A percentile compares a stretch with the other conserved stretches of the same genome.
These are phyloP conservation scores for Quercus tomentella DNA, from an alignment of 331 rosid species.

Conservation along the genomic window DNA sequence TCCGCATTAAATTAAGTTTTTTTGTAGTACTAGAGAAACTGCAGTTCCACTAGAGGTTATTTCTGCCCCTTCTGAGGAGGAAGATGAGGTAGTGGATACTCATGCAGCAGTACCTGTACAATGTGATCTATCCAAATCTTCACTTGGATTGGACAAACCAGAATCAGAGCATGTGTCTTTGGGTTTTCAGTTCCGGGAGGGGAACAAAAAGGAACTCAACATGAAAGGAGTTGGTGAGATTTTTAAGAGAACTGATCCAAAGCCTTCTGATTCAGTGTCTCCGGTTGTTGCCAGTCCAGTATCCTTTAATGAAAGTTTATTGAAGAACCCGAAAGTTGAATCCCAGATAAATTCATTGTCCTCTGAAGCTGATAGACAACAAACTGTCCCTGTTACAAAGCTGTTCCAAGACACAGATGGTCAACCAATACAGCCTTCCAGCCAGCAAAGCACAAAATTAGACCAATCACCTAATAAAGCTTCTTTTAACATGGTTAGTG, in stretches of 20 bases:
- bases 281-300: slow-evolving; percentile 13
- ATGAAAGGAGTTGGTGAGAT: slow-evolving; percentile 12
- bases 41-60: slow-evolving; percentile 35
- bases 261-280: slow-evolving; percentile 31
- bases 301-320: slow-evolving; percentile 14
- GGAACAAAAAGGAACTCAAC: slow-evolving; percentile 25
- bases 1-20: slow-evolving; percentile 13
- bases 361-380: slow-evolving; percentile 27
- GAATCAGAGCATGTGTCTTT: slow-evolving; percentile 29
- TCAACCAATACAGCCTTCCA: slow-evolving; percentile 17
- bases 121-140: slow-evolving; percentile 18
- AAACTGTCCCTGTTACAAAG: slow-evolving; percentile 19
- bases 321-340: slow-evolving; percentile 29
- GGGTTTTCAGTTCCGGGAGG: slow-evolving; percentile 18
- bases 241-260: slow-evolving; percentile 26
- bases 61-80: slow-evolving; percentile 40
- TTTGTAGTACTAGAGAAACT: slow-evolving; percentile 43
- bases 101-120: slow-evolving; percentile 21
- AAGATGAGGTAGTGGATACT: slow-evolving; percentile 21
- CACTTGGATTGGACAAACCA: slow-evolving; percentile 24
- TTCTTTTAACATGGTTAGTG: slow-evolving; percentile 13
- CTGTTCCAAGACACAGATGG: slow-evolving; percentile 1
- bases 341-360: slow-evolving; percentile 22
- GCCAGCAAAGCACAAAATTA: slow-evolving; percentile 10
- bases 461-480: slow-evolving; percentile 18